phyloP scores from a whole-genome alignment of 345 rosid species.

The Kernera saxatilis region DNA sequence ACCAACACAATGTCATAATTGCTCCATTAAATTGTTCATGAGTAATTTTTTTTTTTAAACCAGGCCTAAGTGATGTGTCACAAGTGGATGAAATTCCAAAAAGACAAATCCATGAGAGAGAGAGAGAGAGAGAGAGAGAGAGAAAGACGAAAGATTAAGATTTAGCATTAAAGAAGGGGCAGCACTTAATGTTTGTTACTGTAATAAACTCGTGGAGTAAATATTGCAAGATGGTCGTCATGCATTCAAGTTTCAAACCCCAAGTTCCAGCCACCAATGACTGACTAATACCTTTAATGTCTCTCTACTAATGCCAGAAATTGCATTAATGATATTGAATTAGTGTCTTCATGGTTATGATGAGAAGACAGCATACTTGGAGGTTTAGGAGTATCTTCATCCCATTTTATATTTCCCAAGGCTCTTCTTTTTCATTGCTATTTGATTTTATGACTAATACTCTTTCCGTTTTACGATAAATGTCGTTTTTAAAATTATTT shows the following conservation, averaged over 20 bases:
- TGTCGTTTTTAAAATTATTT: too few species aligned
- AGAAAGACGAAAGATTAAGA: neutral
- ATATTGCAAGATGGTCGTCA: constrained; percentile 28
- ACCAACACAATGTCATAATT: constrained; percentile 18
- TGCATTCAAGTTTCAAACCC: constrained; percentile 32
- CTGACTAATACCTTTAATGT: constrained; percentile 6
- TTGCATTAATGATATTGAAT: constrained; percentile 7
- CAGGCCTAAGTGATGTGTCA: constrained; percentile 12
- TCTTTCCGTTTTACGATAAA: too few species aligned
- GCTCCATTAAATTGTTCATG: constrained; percentile 7
- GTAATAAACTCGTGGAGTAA: constrained; percentile 28
- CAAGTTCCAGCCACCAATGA: constrained; percentile 29
- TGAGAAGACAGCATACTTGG: constrained; percentile 2
- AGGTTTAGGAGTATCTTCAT: neutral
- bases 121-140: too few species aligned
- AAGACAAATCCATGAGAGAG: constrained; percentile 16
- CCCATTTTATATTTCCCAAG: neutral
- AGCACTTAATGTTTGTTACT: too few species aligned
- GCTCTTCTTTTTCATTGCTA: neutral
- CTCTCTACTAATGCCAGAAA: neutral
- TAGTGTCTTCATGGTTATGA: constrained; percentile 15
- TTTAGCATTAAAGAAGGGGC: constrained; percentile 18
- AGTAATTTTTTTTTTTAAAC: neutral
- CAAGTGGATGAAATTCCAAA: constrained; percentile 6
- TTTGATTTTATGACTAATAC: neutral